These are phyloP conservation scores for Rhizophagus clarus DNA, from an alignment of 192 early-diverging fungal genomes.

Conservation along the genomic window DNA sequence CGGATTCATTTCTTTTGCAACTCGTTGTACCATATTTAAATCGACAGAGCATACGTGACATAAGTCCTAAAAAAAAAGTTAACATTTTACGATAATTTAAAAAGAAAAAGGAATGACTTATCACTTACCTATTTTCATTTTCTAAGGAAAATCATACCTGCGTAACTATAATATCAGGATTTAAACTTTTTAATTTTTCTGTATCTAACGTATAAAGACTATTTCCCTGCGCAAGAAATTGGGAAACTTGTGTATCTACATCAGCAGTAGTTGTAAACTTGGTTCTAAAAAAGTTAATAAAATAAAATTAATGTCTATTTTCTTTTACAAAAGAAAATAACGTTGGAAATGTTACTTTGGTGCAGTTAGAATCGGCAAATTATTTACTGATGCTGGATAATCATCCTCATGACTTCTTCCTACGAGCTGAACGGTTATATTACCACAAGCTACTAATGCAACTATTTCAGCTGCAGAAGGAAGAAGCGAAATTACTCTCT, in stretches of 20 bases:
- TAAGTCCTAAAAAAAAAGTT: constrained; percentile 40
- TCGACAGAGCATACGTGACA: constrained; percentile 59
- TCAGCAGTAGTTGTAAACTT: constrained; percentile 52
- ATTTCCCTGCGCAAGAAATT: constrained; percentile 47
- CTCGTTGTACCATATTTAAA: constrained; percentile 51
- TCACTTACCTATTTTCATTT: background rate
- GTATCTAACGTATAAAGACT: constrained; percentile 52
- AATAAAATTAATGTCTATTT: background rate
- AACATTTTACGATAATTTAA: background rate
- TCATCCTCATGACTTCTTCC: constrained; percentile 47
- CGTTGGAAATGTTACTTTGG: constrained; percentile 10
- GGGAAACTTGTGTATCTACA: constrained; percentile 53
- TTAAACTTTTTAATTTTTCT: constrained; percentile 39
- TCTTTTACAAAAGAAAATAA: background rate
- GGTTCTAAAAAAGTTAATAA: constrained; percentile 34
- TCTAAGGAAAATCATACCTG: constrained; percentile 35
- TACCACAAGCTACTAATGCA: background rate
- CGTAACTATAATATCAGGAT: constrained; percentile 54
- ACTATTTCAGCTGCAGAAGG: constrained; percentile 60
- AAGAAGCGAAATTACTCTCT: constrained; percentile 45
- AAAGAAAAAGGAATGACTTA: background rate
- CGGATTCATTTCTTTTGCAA: constrained; percentile 49
- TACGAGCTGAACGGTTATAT: constrained; percentile 11
- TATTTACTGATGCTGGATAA: constrained; percentile 46
- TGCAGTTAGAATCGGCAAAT: constrained; percentile 48